phyloP scores from a whole-genome alignment of 371 early-diverging fungal species.

The Furculomyces boomerangus region DNA sequence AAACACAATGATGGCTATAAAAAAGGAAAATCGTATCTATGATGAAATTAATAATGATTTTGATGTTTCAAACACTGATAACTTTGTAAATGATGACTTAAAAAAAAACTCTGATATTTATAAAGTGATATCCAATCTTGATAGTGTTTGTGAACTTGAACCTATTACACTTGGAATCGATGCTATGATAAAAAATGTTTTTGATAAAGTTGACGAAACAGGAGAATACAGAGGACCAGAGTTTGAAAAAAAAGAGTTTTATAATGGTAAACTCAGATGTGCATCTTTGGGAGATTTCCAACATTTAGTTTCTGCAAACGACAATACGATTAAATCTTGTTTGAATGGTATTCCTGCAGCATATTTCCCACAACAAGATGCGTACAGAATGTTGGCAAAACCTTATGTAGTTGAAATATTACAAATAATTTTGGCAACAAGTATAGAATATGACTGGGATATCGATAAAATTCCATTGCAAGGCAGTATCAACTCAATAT shows the following conservation, averaged over 20 bases:
- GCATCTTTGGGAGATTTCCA: background rate
- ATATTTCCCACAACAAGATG: background rate
- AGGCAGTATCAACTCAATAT: background rate
- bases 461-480: background rate
- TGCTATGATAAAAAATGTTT: background rate
- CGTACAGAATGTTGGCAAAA: background rate
- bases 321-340: background rate
- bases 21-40: background rate
- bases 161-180: background rate
- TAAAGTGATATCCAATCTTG: background rate
- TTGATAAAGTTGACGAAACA: background rate
- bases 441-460: conserved; percentile 1
- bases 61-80: background rate
- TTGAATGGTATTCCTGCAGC: background rate
- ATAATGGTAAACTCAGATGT: background rate
- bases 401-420: background rate
- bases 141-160: background rate
- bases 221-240: background rate
- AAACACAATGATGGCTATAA: background rate
- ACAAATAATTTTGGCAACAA: background rate
- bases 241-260: background rate
- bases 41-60: background rate
- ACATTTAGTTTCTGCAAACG: background rate
- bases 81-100: background rate
- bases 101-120: background rate